Base-by-base conservation (phyloP, 1,139 yeast genomes). In the Hanseniaspora gamundiae region DNA sequence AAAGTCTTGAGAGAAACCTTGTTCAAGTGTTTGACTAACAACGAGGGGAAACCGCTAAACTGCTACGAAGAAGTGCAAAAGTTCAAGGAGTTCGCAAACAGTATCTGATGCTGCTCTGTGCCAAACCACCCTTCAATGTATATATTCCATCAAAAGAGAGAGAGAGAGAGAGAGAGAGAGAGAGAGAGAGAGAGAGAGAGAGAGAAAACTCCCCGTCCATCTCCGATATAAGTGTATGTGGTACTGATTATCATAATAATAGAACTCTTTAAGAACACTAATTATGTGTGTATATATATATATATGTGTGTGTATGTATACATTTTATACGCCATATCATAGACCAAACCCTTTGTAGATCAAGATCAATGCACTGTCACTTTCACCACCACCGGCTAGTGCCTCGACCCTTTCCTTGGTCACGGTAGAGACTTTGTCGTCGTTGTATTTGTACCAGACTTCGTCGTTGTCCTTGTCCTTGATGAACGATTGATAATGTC, bases 301-400 rank as follows among this genome's bases (percentile, higher is more conserved):
- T 41, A 27, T 28, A 28, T 28, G 11, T n/a, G n/a, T n/a, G n/a
- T n/a, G n/a, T n/a, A n/a, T n/a, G n/a, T n/a, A n/a, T n/a, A n/a
- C n/a, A n/a, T n/a, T n/a, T n/a, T n/a, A n/a, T n/a, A n/a, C n/a
- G n/a, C n/a, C n/a, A n/a, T n/a, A n/a, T n/a, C n/a, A 66, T 39
- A 60, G 51, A 31, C 91, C 94, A 53, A 79, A 74, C 3, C 86
- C 94, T 58, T 80, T 81, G 69, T 91, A 91, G 45, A 91, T 65
- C 52, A 88, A 71, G 49, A 93, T 80, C 64, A 91, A 74, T 1
- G 98, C 98, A 56, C 94, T 79, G 64, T 91, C 98, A 54, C 94
- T 80, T 66, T 93, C 98, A 49, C 98, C 96, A 43, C 99, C 99
- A 40, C 98, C 99, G 8, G 96, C 84, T 51, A 93, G 71, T 45